Evolutionary conservation across 495 filamentous ascomycete species (phyloP).

Genomic region (Penicillium soppii): DNA sequence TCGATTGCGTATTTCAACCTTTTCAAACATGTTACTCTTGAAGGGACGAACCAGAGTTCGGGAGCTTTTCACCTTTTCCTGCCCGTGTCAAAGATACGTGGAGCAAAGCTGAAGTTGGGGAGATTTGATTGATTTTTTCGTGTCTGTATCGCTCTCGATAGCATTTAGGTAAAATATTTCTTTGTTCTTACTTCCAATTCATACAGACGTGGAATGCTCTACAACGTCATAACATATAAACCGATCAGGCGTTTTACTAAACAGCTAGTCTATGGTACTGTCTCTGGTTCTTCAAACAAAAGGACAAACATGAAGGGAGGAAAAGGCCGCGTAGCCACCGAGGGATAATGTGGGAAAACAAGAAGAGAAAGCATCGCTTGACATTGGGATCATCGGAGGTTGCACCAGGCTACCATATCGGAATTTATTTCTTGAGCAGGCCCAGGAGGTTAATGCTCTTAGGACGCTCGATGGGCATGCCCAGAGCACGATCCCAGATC

Average conservation of each 20-base stretch:
- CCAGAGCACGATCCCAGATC: constrained; percentile 93
- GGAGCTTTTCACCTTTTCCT: no score
- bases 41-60: no score
- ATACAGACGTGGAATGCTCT: no score
- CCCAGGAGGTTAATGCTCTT: constrained; percentile 95
- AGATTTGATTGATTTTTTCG: no score
- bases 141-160: no score
- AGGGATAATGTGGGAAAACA: not conserved
- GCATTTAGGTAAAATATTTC: no score
- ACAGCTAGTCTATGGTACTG: not conserved
- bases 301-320: not conserved
- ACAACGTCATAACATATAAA: no score
- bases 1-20: no score
- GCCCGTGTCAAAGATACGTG: no score
- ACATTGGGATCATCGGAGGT: constrained; percentile 3
- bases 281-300: not conserved
- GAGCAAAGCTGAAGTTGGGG: no score
- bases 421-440: constrained; percentile 58
- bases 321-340: not conserved
- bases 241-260: not conserved
- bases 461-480: constrained; percentile 94
- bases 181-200: no score
- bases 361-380: constrained; percentile 5
- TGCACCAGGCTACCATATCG: not conserved
- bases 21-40: no score